These are phyloP conservation scores for Phytophthora meadii DNA, from an alignment of 352 stramenopile genomes.

Conservation along the genomic window DNA sequence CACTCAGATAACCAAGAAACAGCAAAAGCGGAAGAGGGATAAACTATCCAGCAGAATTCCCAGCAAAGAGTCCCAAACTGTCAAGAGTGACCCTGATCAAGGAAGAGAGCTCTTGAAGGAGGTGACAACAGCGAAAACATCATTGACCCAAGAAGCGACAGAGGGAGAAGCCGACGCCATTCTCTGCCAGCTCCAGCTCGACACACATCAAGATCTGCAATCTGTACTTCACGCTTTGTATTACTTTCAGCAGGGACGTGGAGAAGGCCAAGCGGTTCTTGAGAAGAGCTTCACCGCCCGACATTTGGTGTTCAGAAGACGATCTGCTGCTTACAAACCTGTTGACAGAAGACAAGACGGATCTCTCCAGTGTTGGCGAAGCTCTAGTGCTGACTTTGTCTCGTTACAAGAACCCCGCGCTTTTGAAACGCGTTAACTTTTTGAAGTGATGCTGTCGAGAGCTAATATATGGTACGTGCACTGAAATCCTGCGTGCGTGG, in stretches of 20 bases:
- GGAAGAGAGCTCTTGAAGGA: conserved; percentile 1
- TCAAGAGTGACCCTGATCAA: conserved; percentile 3
- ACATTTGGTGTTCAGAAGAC: conserved; percentile 60
- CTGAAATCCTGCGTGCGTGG: background rate
- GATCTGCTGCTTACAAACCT: conserved; percentile 51
- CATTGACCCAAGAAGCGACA: conserved; percentile 14
- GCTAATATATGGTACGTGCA: conserved; percentile 16
- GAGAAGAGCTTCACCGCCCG: conserved; percentile 31
- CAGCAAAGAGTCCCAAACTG: background rate
- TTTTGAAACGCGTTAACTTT: conserved; percentile 62
- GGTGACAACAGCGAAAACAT: background rate
- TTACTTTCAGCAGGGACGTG: conserved; percentile 44
- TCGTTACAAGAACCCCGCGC: conserved; percentile 53
- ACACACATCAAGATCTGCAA: conserved; percentile 35
- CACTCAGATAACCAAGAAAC: conserved; percentile 5
- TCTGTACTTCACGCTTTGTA: conserved; percentile 52
- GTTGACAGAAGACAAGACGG: conserved; percentile 28
- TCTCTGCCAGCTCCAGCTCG: conserved; percentile 42
- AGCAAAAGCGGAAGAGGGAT: conserved; percentile 26
- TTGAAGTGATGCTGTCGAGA: conserved; percentile 55
- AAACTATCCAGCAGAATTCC: background rate
- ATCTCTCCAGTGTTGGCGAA: conserved; percentile 18
- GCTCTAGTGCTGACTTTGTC: conserved; percentile 46
- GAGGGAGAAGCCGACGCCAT: conserved; percentile 37
- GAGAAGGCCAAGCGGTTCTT: conserved; percentile 44